Conservation (phyloP, 169 alveolate species). For the Cryptosporidium meleagridis region DNA sequence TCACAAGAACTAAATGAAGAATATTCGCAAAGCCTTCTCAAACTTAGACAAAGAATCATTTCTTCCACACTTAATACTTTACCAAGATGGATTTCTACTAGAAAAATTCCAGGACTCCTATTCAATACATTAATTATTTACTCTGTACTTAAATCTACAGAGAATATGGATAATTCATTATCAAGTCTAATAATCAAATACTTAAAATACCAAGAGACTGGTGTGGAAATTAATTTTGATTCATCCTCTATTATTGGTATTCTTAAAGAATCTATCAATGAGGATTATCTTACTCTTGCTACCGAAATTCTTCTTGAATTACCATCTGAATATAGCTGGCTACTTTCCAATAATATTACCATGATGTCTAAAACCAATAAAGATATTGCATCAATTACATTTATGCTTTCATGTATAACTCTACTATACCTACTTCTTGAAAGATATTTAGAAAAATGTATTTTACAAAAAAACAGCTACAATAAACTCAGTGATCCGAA, state of each 20-base stretch:
- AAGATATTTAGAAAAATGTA: neutral
- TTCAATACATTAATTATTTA: constrained; percentile 14
- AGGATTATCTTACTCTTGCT: neutral
- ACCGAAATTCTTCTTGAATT: neutral
- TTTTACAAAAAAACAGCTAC: neutral
- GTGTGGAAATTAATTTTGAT: constrained; percentile 15
- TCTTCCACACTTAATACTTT: neutral
- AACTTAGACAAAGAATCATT: neutral
- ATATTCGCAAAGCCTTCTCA: neutral
- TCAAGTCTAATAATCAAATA: constrained; percentile 4
- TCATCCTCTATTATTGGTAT: neutral
- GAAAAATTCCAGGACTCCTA: constrained; percentile 17
- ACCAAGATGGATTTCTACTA: constrained; percentile 27
- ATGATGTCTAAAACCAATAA: constrained; percentile 1
- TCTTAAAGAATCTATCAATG: neutral
- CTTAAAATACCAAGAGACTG: neutral
- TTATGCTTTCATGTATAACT: constrained; percentile 12
- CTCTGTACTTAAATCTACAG: constrained; percentile 4
- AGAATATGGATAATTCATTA: neutral
- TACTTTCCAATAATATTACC: constrained; percentile 4
- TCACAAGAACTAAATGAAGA: neutral
- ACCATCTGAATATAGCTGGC: constrained; percentile 6
- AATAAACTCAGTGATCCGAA: neutral
- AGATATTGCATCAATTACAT: constrained; percentile 7
- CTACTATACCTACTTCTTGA: neutral